phyloP scores from a whole-genome alignment of 2,329 filamentous ascomycete genomes.

The Trichophyton benhamiae region DNA sequence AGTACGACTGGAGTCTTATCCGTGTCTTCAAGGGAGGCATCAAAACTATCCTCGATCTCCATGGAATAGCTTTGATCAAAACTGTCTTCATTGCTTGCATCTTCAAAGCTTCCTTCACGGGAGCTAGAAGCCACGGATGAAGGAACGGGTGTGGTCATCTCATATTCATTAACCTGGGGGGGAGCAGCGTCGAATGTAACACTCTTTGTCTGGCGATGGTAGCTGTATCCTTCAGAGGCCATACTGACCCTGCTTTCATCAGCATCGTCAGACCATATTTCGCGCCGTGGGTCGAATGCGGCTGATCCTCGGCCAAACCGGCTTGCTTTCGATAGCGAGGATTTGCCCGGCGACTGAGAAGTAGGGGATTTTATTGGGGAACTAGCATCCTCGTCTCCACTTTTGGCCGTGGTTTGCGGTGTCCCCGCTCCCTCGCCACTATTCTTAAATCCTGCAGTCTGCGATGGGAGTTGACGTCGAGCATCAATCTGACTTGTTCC shows the following conservation, averaged over 20 bases:
- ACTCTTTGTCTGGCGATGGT: conserved; percentile 83
- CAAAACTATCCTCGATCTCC: conserved; percentile 76
- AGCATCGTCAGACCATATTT: conserved; percentile 55
- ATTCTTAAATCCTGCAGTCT: conserved; percentile 12
- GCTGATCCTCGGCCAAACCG: conserved; percentile 48
- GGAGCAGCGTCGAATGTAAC: conserved; percentile 93
- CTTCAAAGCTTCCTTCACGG: conserved; percentile 85
- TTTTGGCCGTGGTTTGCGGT: conserved; percentile 4
- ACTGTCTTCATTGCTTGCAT: conserved; percentile 59
- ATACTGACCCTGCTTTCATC: conserved; percentile 35
- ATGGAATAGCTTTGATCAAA: conserved; percentile 46
- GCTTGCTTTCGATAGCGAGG: conserved; percentile 60
- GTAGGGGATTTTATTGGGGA: conserved; percentile 44
- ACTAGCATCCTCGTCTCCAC: conserved; percentile 14
- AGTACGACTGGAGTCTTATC: conserved; percentile 97
- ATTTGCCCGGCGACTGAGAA: conserved; percentile 66
- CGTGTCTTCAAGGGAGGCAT: conserved; percentile 86
- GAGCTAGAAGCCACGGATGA: conserved; percentile 83
- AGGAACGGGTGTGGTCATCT: conserved; percentile 93
- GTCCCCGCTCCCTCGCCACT: conserved; percentile 12
- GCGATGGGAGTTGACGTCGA: conserved; percentile 14
- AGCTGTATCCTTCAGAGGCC: conserved; percentile 24
- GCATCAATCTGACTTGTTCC: conserved; percentile 33
- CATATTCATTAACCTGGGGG: conserved; percentile 92
- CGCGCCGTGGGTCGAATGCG: conserved; percentile 54